These are phyloP conservation scores for Protea cynaroides DNA, from an alignment of 164 flowering plant species.

Conservation along the genomic window DNA sequence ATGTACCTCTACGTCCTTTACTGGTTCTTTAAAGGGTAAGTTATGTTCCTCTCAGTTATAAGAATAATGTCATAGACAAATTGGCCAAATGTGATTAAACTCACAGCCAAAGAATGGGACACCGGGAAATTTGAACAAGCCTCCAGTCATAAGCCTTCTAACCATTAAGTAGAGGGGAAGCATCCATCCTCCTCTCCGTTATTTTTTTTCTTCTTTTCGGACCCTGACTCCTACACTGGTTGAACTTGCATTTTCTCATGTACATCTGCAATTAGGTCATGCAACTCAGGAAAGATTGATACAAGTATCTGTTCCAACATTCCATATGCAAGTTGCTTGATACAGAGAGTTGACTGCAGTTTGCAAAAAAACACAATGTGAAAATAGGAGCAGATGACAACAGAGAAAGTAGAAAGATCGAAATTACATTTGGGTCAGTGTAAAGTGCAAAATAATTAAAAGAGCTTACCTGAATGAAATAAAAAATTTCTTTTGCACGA, in stretches of 20 bases:
- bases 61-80: background rate
- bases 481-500: conserved; percentile 83
- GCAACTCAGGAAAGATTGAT: conserved; percentile 90
- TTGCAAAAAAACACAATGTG: too few species aligned
- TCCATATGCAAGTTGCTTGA: conserved; percentile 87
- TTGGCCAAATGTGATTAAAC: background rate
- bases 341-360: conserved; percentile 62
- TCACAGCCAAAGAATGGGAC: background rate
- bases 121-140: background rate
- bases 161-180: background rate
- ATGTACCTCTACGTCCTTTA: background rate
- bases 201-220: too few species aligned
- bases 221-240: background rate
- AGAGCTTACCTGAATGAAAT: conserved; percentile 76
- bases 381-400: conserved; percentile 9
- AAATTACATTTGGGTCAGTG: background rate
- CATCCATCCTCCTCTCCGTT: too few species aligned
- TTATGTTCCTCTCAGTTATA: background rate
- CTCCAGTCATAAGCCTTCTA: background rate
- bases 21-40: too few species aligned
- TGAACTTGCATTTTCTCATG: conserved; percentile 38
- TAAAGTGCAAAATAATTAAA: background rate
- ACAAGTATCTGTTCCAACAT: conserved; percentile 64
- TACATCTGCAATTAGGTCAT: conserved; percentile 50
- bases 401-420: background rate